A percentile compares a stretch with the other conserved stretches of the same genome.
Conservation (phyloP, 495 filamentous ascomycete species). For the Usnea hakonensis region DNA sequence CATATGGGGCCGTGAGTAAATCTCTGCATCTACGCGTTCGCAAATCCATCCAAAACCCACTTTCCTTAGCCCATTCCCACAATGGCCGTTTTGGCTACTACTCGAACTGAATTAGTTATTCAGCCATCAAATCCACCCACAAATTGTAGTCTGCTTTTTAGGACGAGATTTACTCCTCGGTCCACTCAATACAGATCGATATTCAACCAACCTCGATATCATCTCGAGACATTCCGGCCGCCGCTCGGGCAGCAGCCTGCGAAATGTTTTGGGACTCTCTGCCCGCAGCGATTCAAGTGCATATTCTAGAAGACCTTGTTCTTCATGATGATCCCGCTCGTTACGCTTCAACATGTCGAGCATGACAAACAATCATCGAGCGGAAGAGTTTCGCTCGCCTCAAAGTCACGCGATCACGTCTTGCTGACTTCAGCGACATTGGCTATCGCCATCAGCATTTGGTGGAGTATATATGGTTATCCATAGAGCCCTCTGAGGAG, state of each 20-base stretch:
- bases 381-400: conserved; percentile 34
- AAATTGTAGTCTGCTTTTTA: conserved; percentile 13
- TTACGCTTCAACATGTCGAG: conserved; percentile 35
- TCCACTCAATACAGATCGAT: background rate
- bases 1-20: too few species aligned
- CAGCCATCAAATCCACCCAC: too few species aligned
- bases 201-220: conserved; percentile 3
- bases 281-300: conserved; percentile 19
- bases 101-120: too few species aligned
- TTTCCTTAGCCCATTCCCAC: too few species aligned
- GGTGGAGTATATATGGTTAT: conserved; percentile 34
- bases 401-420: conserved; percentile 30
- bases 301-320: conserved; percentile 22
- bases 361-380: conserved; percentile 34
- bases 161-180: conserved; percentile 8
- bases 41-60: too few species aligned
- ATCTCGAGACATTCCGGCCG: conserved; percentile 3
- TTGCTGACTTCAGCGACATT: conserved; percentile 30
- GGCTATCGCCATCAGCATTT: conserved; percentile 31
- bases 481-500: conserved; percentile 32
- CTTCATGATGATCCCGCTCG: conserved; percentile 29
- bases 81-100: too few species aligned
- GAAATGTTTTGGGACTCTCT: conserved; percentile 20
- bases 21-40: too few species aligned
- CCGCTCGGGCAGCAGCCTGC: conserved; percentile 11